Evolutionary conservation across 148 eudicot genomes (phyloP).

Genomic region (Linanthus parryae): DNA sequence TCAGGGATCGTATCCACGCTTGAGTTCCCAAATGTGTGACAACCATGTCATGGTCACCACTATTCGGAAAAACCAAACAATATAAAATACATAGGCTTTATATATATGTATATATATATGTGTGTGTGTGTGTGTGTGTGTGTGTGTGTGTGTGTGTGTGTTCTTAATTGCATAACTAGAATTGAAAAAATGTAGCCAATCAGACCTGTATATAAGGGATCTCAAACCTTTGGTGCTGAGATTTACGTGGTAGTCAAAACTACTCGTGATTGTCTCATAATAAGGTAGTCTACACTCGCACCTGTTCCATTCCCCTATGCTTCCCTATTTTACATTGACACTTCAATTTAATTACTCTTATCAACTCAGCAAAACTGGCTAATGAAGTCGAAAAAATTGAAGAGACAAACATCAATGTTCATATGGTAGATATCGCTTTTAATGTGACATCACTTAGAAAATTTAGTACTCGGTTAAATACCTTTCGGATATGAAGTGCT

Average conservation of each 20-base stretch:
- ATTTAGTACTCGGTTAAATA: too few species aligned
- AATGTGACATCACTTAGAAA: too few species aligned
- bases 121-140: too few species aligned
- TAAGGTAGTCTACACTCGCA: constrained; percentile 19
- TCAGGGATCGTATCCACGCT: constrained; percentile 37
- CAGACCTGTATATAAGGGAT: constrained; percentile 37
- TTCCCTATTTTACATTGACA: constrained; percentile 18
- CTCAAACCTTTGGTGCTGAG: constrained; percentile 31
- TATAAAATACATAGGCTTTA: too few species aligned
- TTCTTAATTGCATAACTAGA: not conserved
- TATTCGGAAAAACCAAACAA: constrained; percentile 12
- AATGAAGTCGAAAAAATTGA: not conserved
- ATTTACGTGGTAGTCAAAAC: constrained; percentile 23
- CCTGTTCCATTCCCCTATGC: constrained; percentile 20
- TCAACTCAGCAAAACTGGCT: too few species aligned
- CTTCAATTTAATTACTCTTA: not conserved
- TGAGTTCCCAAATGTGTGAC: constrained; percentile 30
- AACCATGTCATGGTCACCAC: constrained; percentile 43
- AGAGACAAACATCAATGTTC: not conserved
- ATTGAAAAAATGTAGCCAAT: not conserved
- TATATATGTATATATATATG: too few species aligned
- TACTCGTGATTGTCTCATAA: not conserved
- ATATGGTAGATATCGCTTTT: too few species aligned
- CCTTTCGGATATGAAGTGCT: constrained; percentile 28
- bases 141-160: too few species aligned